Percentiles rank a stretch among this genome's conserved stretches.
Evolutionary conservation across 75 land plant genomes (phyloP).

Genomic region (Cunninghamia lanceolata): DNA sequence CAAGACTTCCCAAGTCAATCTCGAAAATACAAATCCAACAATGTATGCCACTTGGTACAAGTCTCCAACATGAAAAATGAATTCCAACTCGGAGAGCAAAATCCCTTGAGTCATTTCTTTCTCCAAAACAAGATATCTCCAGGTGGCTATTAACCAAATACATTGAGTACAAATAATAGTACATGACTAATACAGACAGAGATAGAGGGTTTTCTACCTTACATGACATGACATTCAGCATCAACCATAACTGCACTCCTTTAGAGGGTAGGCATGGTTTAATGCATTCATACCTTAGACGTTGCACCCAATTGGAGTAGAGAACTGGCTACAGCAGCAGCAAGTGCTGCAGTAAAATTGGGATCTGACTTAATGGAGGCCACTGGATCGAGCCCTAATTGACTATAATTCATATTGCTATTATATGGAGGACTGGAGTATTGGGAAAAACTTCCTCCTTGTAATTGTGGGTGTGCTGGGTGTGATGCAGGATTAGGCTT

Average conservation of each 20-base stretch:
- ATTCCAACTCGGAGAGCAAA: neutral
- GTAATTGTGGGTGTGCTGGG: neutral
- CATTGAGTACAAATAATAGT: neutral
- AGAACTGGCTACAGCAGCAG: slow-evolving; percentile 16
- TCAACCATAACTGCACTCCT: neutral
- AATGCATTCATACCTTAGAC: neutral
- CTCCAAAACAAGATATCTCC: neutral
- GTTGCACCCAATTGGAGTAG: neutral
- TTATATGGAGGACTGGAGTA: neutral
- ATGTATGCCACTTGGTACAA: too few species aligned
- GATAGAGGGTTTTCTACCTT: neutral
- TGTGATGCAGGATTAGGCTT: neutral
- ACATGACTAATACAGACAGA: neutral
- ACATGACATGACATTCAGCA: neutral
- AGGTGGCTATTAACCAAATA: neutral
- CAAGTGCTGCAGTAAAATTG: slow-evolving; percentile 26
- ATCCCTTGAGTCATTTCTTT: neutral
- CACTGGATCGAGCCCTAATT: slow-evolving; percentile 1
- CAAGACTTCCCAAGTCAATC: too few species aligned
- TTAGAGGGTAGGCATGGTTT: neutral
- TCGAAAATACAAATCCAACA: too few species aligned
- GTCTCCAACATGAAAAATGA: too few species aligned
- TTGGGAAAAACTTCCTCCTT: neutral
- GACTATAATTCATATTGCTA: neutral
- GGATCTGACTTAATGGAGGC: slow-evolving; percentile 32